Conservation (phyloP, 768 basidiomycete species). For the Macrolepiota albuminosa region DNA sequence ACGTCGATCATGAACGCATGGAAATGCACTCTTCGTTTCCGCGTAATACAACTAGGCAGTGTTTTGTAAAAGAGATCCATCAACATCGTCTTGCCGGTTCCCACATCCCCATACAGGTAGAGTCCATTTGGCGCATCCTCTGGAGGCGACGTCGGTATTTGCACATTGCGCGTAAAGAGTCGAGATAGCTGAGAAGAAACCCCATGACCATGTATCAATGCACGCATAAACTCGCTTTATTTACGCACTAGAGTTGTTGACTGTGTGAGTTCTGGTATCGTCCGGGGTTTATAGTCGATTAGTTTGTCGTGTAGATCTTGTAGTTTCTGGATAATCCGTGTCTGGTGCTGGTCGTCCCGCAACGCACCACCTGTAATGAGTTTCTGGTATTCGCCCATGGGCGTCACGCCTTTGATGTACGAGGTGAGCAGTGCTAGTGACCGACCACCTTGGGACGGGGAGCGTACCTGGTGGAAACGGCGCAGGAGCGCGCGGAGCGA, state of each 20-base stretch:
- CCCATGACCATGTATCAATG: slow-evolving; percentile 16
- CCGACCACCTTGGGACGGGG: too few species aligned
- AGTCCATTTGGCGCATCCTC: slow-evolving; percentile 73
- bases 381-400: slow-evolving; percentile 40
- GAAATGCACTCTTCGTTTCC: slow-evolving; percentile 91
- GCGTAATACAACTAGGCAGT: slow-evolving; percentile 58
- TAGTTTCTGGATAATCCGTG: slow-evolving; percentile 75
- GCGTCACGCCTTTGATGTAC: slow-evolving; percentile 30
- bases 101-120: slow-evolving; percentile 95
- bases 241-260: slow-evolving; percentile 36
- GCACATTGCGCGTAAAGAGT: slow-evolving; percentile 35
- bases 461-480: slow-evolving; percentile 5
- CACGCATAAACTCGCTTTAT: neutral
- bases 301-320: slow-evolving; percentile 77
- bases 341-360: slow-evolving; percentile 78
- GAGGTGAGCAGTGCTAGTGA: neutral
- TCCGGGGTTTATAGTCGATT: slow-evolving; percentile 63
- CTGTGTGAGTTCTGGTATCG: slow-evolving; percentile 39
- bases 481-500: slow-evolving; percentile 7
- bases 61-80: slow-evolving; percentile 97
- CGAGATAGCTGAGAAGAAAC: slow-evolving; percentile 36
- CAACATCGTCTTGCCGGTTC: slow-evolving; percentile 97
- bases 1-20: slow-evolving; percentile 99
- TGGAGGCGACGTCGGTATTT: slow-evolving; percentile 36
- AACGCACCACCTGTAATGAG: slow-evolving; percentile 47